A percentile compares a stretch with the other conserved stretches of the same genome.
These are phyloP conservation scores for Forsythia suspensa DNA, from an alignment of 257 asterid genomes.

Conservation along the genomic window DNA sequence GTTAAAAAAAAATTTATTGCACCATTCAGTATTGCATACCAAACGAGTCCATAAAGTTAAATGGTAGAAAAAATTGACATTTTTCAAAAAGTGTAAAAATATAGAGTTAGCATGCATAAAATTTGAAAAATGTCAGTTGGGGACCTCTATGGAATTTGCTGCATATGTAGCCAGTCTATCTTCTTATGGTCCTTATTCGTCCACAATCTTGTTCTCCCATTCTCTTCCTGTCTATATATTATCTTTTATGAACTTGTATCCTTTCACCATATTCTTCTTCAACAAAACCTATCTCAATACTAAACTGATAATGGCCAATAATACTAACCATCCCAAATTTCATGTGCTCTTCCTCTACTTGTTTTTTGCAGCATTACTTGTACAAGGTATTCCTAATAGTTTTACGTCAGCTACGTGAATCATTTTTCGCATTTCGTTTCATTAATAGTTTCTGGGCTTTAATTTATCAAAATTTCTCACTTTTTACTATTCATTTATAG, in stretches of 20 bases:
- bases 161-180: conserved; percentile 56
- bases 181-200: conserved; percentile 56
- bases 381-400: conserved; percentile 36
- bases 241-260: conserved; percentile 21
- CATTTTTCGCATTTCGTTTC: neutral
- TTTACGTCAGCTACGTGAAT: neutral
- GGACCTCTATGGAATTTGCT: conserved; percentile 61
- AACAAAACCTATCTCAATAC: conserved; percentile 8
- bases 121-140: conserved; percentile 52
- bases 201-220: conserved; percentile 41
- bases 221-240: conserved; percentile 33
- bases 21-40: too few species aligned
- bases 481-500: neutral
- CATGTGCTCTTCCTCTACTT: conserved; percentile 40
- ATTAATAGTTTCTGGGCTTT: neutral
- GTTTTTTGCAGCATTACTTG: conserved; percentile 32
- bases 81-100: neutral
- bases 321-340: conserved; percentile 19
- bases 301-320: conserved; percentile 35
- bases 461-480: neutral
- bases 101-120: neutral
- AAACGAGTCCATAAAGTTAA: neutral
- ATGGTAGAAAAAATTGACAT: neutral
- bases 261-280: conserved; percentile 21
- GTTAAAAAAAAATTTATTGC: too few species aligned